Evolutionary conservation across 768 basidiomycete species (phyloP).

Genomic region (Boletus reticulatus): DNA sequence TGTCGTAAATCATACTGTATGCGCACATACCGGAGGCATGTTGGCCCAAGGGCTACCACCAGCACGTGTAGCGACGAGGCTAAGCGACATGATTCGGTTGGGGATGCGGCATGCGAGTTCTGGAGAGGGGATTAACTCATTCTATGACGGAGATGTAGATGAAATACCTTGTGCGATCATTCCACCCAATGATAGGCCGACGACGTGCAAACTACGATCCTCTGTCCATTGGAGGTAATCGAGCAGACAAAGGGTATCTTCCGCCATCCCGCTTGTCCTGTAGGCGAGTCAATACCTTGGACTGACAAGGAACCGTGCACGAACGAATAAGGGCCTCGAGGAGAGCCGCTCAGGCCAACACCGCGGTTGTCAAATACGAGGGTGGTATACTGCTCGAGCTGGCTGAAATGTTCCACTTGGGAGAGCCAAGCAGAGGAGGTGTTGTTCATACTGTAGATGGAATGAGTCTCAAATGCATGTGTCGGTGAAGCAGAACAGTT

Average conservation of each 20-base stretch:
- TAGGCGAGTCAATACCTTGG: background rate
- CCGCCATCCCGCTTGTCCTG: constrained; percentile 77
- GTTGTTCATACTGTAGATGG: constrained; percentile 49
- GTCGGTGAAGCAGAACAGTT: background rate
- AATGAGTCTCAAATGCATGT: constrained; percentile 1
- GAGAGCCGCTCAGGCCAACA: constrained; percentile 70
- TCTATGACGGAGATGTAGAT: background rate
- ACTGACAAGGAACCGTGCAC: constrained; percentile 17
- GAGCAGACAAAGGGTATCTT: constrained; percentile 64
- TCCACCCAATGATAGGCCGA: constrained; percentile 76
- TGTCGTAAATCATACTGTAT: background rate
- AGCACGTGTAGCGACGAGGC: constrained; percentile 67
- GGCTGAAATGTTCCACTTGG: constrained; percentile 65
- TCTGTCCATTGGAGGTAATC: constrained; percentile 72
- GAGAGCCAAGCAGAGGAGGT: constrained; percentile 60
- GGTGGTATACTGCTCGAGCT: constrained; percentile 50
- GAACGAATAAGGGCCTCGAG: constrained; percentile 75
- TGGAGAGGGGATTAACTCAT: constrained; percentile 24
- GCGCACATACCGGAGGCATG: constrained; percentile 54
- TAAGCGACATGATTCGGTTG: constrained; percentile 62
- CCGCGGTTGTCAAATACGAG: constrained; percentile 86
- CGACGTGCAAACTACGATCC: constrained; percentile 60
- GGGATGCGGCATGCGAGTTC: constrained; percentile 70
- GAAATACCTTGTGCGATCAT: constrained; percentile 78
- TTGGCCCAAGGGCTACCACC: constrained; percentile 58